Percentiles rank a stretch among this genome's conserved stretches.
These are phyloP conservation scores for Cladorrhinum sp. DNA, from an alignment of 2,329 filamentous ascomycete genomes.

Conservation along the genomic window DNA sequence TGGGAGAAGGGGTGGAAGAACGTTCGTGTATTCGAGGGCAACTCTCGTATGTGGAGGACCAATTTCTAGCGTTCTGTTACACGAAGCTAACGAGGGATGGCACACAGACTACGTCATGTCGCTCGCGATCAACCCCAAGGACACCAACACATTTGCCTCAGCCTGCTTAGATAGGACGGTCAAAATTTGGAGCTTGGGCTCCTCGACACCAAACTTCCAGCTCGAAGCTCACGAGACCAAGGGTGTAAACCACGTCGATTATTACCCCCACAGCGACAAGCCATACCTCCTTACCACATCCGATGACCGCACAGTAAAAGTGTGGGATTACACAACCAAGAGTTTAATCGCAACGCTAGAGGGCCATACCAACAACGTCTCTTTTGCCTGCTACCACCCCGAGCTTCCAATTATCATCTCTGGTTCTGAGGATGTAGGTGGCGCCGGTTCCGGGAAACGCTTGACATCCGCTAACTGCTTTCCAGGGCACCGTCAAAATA, in stretches of 20 bases:
- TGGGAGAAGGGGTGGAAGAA: constrained; percentile 99
- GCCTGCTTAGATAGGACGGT: constrained; percentile 88
- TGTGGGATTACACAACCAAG: constrained; percentile 99
- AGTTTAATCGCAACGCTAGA: constrained; percentile 94
- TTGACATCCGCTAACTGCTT: not conserved
- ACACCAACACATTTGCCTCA: constrained; percentile 87
- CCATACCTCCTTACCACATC: constrained; percentile 93
- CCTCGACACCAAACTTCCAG: constrained; percentile 91
- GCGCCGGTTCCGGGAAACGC: not conserved
- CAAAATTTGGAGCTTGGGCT: constrained; percentile 88
- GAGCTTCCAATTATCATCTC: constrained; percentile 97
- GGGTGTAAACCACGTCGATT: constrained; percentile 97
- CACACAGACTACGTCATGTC: constrained; percentile 38
- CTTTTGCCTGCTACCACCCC: constrained; percentile 96
- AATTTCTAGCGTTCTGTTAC: constrained; percentile 44
- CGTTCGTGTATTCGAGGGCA: constrained; percentile 93
- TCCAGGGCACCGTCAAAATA: constrained; percentile 67
- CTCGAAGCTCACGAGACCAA: constrained; percentile 96
- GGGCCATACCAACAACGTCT: constrained; percentile 96
- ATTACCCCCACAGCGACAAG: constrained; percentile 70
- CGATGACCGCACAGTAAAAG: constrained; percentile 92
- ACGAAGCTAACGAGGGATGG: constrained; percentile 12
- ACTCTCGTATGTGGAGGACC: constrained; percentile 56
- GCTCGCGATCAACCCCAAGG: constrained; percentile 96
- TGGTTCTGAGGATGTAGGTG: constrained; percentile 74